phyloP scores from a whole-genome alignment of 192 early-diverging fungal species.

The Linnemannia exigua region DNA sequence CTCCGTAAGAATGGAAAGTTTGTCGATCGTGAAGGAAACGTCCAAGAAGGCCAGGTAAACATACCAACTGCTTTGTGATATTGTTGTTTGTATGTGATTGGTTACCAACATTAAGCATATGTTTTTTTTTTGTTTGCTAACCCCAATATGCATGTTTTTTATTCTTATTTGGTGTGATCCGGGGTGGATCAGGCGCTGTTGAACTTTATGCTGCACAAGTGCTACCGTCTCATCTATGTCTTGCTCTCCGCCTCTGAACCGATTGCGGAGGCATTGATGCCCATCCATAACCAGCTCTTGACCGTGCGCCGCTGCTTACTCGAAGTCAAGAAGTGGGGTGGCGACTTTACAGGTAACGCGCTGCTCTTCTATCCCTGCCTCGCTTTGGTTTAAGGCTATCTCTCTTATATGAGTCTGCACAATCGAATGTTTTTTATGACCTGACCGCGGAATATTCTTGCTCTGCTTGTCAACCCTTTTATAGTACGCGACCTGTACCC shows the following conservation, averaged over 20 bases:
- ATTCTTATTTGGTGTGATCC: background rate
- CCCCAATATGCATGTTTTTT: background rate
- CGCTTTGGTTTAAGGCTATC: background rate
- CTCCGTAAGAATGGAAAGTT: slow-evolving; percentile 90
- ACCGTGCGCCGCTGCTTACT: slow-evolving; percentile 84
- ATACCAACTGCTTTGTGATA: background rate
- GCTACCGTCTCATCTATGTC: slow-evolving; percentile 89
- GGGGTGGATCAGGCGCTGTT: slow-evolving; percentile 63
- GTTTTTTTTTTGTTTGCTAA: background rate
- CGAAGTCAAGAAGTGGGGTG: slow-evolving; percentile 87
- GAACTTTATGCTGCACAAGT: slow-evolving; percentile 83
- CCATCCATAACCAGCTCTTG: slow-evolving; percentile 87
- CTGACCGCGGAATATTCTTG: background rate
- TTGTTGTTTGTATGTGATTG: background rate
- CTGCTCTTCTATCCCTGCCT: background rate
- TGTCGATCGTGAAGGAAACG: slow-evolving; percentile 73
- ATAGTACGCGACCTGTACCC: slow-evolving; percentile 83
- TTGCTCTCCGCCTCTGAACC: slow-evolving; percentile 85
- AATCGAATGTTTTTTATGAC: background rate
- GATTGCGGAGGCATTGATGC: slow-evolving; percentile 85
- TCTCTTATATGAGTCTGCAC: background rate
- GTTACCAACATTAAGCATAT: background rate
- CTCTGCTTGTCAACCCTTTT: background rate
- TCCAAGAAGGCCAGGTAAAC: slow-evolving; percentile 77
- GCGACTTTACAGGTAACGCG: slow-evolving; percentile 71